Evolutionary conservation across 106 monocot genomes (phyloP).

Genomic region (Amphibolis antarctica): DNA sequence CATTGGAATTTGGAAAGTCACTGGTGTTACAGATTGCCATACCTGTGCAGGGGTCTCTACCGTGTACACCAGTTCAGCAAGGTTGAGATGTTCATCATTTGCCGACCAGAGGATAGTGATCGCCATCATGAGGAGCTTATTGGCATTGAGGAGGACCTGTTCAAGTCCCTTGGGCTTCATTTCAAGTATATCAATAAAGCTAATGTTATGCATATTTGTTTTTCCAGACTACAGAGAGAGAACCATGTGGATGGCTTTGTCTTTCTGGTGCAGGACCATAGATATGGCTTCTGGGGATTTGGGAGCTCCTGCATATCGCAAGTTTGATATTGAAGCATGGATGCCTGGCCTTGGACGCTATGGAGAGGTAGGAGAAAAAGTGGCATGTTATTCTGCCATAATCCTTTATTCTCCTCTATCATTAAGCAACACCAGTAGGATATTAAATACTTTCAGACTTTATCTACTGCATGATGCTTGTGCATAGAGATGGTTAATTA

Average conservation of each 20-base stretch:
- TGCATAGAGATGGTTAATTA: too few relatives aligned
- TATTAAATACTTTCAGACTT: too few relatives aligned
- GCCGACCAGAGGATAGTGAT: conserved; percentile 79
- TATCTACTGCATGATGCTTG: too few relatives aligned
- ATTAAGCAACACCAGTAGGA: too few relatives aligned
- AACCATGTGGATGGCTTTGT: not conserved
- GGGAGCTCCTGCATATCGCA: conserved; percentile 93
- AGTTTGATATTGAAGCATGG: conserved; percentile 98
- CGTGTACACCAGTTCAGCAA: conserved; percentile 98
- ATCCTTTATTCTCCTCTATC: not conserved
- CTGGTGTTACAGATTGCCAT: not conserved
- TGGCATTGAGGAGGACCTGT: conserved; percentile 80
- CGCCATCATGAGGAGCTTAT: conserved; percentile 80
- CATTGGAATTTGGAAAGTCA: not conserved
- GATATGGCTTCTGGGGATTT: conserved; percentile 95
- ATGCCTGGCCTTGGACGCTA: conserved; percentile 93
- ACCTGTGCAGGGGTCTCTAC: conserved; percentile 66
- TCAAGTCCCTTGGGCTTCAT: conserved; percentile 87
- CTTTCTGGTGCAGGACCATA: conserved; percentile 43
- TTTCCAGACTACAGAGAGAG: not conserved
- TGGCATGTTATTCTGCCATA: not conserved
- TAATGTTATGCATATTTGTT: not conserved
- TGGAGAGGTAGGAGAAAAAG: conserved; percentile 62
- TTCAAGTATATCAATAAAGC: conserved; percentile 49
- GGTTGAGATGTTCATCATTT: conserved; percentile 97